Evolutionary conservation across 306 rosid genomes (phyloP), one percentile per base, ranked within the genome.

Genomic region (Rubus parviflorus): DNA sequence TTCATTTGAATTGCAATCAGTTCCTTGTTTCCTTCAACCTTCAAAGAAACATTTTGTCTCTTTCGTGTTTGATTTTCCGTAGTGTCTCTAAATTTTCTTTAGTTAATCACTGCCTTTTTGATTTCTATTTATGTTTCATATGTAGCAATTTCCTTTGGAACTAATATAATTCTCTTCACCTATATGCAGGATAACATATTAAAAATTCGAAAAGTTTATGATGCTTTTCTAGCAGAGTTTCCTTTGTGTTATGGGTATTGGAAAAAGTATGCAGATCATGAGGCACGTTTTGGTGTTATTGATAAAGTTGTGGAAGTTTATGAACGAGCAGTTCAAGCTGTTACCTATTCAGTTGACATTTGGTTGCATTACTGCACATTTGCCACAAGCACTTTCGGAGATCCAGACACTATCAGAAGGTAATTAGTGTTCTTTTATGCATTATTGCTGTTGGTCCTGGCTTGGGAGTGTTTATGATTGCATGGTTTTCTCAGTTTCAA

Each of bases 181-280:
- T 40, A 16, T 72, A 81, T 91, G 86, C 92, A 96, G 99, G 86
- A 82, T 75, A 91, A 96, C 88, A 84, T 95, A 51, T 52, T 86
- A 90, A 92, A 89, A 89, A 86, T 96, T 41, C 87, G 90, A 52
- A 91, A 91, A 87, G 97, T 93, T 81, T 96, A 92, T 84, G 99
- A 96, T 85, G 85, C 97, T 60, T 96, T 96, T 89, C 81, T 96
- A 73, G 97, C 88, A 1, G 99, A 96, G 75, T 96, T 96, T 83
- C 99, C 99, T 13, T 74, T 96, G 85, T 96, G 99, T 83, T 96
- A 91, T 79, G 99, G 99, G 54, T 96, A 96, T 80, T 96, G 99
- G 99, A 96, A 96, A 91, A 96, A 96, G 89, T 96, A 96, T 81
- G 97, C 99, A n/a, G 98, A 96, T 72, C 99, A 96, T 10, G 99